Evolutionary conservation across 2,329 filamentous ascomycete genomes (phyloP), one percentile per base, ranked within the genome.

Genomic region (Aschersonia sp.): DNA sequence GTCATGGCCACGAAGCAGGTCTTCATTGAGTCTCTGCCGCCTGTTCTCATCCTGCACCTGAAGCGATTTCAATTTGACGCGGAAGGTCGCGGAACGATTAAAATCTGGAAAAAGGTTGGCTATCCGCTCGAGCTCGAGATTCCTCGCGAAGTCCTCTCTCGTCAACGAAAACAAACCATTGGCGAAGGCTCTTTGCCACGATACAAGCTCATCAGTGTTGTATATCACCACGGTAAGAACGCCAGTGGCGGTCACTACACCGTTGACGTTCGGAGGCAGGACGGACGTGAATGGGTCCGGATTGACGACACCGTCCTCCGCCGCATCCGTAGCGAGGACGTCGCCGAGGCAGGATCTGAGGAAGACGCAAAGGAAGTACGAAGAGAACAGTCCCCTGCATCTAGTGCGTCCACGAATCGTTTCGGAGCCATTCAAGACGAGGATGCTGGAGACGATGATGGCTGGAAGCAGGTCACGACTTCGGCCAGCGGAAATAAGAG

Each of bases 11-110:
- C 86, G 32, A 98, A 97, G 68, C 92, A 97, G 63, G 82, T 95
- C 2, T 89, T 94, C 56, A 94, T 98, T 52, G 91, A 97, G 58
- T 86, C 81, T 1, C 72, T 97, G 12, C 92, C 92, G 1, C 87
- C 89, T 1, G 86, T 97, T 4, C 76, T 98, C 9, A 94, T 97
- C 47, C 75, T 98, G 6, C 92, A 98, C 60, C 74, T 98, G 42
- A 98, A 98, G 69, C 87, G 92, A 43, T 98, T 98, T 73, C 88
- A 96, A 58, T 97, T 95, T 58, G 89, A 97, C 58, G 86, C 82
- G 51, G 78, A 83, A 50, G 85, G 83, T 43, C 58, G 61, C 43
- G 89, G 89, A 30, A 94, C 89, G 0, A 84, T 95, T 59, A 98
- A 98, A 72, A 94, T 97, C 53, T 96, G 91, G 87, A 98, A 97